phyloP scores from a whole-genome alignment of 2,329 filamentous ascomycete species.

The Aurifilum marmelostoma region DNA sequence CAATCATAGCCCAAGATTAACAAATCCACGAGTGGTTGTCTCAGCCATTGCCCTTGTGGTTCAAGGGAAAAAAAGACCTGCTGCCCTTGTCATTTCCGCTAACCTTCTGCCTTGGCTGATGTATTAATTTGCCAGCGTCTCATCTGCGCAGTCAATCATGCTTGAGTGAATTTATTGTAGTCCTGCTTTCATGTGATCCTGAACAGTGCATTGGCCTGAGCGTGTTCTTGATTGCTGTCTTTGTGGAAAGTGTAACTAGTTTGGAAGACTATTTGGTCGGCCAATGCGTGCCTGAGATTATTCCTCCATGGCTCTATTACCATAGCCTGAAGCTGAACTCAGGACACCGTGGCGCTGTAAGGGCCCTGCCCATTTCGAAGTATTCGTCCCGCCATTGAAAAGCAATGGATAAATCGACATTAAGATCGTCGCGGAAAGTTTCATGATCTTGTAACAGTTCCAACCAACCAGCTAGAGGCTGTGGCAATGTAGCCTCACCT shows the following conservation, averaged over 20 bases:
- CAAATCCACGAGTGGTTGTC: background rate
- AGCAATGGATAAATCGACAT: background rate
- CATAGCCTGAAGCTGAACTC: background rate
- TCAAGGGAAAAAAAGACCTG: background rate
- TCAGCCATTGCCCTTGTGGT: background rate
- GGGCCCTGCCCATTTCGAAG: no score
- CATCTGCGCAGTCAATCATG: background rate
- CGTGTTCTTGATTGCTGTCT: background rate
- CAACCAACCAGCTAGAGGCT: background rate
- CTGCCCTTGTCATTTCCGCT: background rate
- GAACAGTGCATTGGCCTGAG: background rate
- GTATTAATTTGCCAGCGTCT: background rate
- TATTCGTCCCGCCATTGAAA: background rate
- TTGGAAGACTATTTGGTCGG: background rate
- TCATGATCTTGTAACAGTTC: no score
- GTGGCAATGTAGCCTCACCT: background rate
- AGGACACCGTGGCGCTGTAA: no score
- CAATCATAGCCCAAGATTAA: background rate
- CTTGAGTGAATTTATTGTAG: background rate
- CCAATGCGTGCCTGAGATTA: background rate
- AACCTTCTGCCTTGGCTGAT: background rate
- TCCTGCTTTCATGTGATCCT: background rate
- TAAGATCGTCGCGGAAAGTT: no score
- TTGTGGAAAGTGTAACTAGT: no score
- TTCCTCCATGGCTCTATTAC: background rate